These are phyloP conservation scores for Rauvolfia tetraphylla DNA, from an alignment of 257 asterid genomes.

Conservation along the genomic window DNA sequence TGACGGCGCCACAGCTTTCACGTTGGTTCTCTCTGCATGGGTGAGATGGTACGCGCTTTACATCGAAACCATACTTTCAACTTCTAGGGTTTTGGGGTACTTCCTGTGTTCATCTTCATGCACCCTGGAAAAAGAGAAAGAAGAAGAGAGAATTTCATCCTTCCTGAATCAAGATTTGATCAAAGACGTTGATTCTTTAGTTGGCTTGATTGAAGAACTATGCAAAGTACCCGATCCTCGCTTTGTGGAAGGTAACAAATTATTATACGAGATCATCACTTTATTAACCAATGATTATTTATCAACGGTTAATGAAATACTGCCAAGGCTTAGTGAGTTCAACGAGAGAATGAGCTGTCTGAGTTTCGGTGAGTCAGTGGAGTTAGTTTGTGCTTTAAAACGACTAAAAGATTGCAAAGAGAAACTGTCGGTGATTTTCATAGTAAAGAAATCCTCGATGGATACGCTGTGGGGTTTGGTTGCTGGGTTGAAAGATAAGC, in stretches of 20 bases:
- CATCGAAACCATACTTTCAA: conserved; percentile 52
- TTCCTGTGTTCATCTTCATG: conserved; percentile 44
- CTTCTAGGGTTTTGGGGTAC: conserved; percentile 57
- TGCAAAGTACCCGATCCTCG: conserved; percentile 49
- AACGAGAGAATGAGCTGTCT: conserved; percentile 41
- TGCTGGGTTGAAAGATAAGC: conserved; percentile 32
- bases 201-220: conserved; percentile 40
- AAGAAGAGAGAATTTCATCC: conserved; percentile 43
- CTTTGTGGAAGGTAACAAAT: conserved; percentile 33
- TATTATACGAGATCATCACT: conserved; percentile 40
- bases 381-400: conserved; percentile 45
- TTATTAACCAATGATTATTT: conserved; percentile 45
- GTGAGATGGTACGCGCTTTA: conserved; percentile 78
- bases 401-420: conserved; percentile 55
- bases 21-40: conserved; percentile 63
- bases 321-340: conserved; percentile 52
- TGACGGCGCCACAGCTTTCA: conserved; percentile 51
- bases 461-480: conserved; percentile 49
- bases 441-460: conserved; percentile 45
- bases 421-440: conserved; percentile 27
- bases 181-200: conserved; percentile 53
- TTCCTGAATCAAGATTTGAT: conserved; percentile 45
- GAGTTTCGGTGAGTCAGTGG: conserved; percentile 69
- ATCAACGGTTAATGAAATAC: conserved; percentile 45
- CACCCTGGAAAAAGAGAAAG: conserved; percentile 25